Base-by-base conservation (phyloP, 768 basidiomycete genomes). In the Pulveroboletus sp. region DNA sequence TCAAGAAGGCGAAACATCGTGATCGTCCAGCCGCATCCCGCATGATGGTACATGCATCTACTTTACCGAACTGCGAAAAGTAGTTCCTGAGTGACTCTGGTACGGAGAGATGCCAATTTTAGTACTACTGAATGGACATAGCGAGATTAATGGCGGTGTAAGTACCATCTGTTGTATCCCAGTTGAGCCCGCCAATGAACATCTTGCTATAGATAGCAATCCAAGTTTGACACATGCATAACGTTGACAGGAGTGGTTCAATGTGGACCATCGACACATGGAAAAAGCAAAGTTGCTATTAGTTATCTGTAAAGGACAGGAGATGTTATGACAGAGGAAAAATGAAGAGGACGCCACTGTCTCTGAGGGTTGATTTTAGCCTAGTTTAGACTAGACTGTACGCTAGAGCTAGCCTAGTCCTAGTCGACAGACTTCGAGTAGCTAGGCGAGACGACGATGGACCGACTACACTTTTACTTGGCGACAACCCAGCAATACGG, bases 101-200 rank as follows among this genome's bases (percentile, higher is more conserved):
- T 59, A 70, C 55, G 55, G 62, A 51, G 27, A 53, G 49, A 56
- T 39, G 43, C 61, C 53, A 66, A 60, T 59, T 63, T 74, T 64
- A 78, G 70, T 68, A 73, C 74, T 76, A 76, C 72, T 63, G 71
- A 56, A 61, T 57, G 59, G 55, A 49, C 53, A 59, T 50, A 60
- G 46, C 65, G 53, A 69, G 61, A 68, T 58, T 66, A 69, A 62
- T 70, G 71, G 68, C 58, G 60, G 66, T 63, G 48, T 56, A 73
- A 65, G 71, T 81, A 99, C 96, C 95, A 79, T 98, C 96, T 68
- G 92, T 95, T 63, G 96, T 98, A 72, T 98, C 95, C 96, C 96
- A 99, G 75, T 98, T 96, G 58, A 99, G 78, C 58, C 96, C 96
- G 55, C 96, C 96, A 67, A 99, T 94, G 72, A 99, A 99, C 96